These are phyloP conservation scores for Paramecium bursaria DNA, from an alignment of 73 alveolate genomes.

Conservation along the genomic window DNA sequence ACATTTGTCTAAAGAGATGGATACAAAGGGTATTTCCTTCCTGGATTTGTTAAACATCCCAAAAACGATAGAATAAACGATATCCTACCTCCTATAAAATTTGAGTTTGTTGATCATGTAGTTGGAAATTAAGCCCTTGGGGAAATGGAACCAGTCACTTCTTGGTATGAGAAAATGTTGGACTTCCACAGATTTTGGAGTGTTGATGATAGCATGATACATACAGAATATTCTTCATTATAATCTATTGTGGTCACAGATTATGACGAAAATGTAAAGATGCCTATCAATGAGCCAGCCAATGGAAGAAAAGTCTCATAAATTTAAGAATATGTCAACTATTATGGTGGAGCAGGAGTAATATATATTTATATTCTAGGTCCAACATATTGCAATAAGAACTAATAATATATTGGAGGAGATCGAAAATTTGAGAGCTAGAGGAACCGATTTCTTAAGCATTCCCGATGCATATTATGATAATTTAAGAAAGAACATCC, in stretches of 20 bases:
- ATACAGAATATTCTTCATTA: constrained; percentile 88
- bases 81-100: constrained; percentile 67
- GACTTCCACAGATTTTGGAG: constrained; percentile 94
- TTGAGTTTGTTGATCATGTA: constrained; percentile 80
- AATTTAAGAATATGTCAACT: constrained; percentile 92
- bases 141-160: constrained; percentile 90
- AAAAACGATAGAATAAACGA: constrained; percentile 77
- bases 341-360: constrained; percentile 91
- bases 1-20: constrained; percentile 84
- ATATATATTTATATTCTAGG: constrained; percentile 60
- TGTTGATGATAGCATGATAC: constrained; percentile 88
- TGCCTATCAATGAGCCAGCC: constrained; percentile 96
- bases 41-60: constrained; percentile 81
- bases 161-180: constrained; percentile 90
- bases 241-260: constrained; percentile 89
- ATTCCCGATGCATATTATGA: constrained; percentile 91
- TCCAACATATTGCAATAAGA: constrained; percentile 81
- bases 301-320: constrained; percentile 85
- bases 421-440: constrained; percentile 75
- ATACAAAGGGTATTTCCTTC: constrained; percentile 89
- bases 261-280: constrained; percentile 85
- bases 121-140: constrained; percentile 92
- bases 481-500: constrained; percentile 80
- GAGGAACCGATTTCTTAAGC: constrained; percentile 90
- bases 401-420: constrained; percentile 79